Percentiles rank a stretch among this genome's conserved stretches.
phyloP scores from a whole-genome alignment of 352 stramenopile species.

The Sclerospora graminicola region DNA sequence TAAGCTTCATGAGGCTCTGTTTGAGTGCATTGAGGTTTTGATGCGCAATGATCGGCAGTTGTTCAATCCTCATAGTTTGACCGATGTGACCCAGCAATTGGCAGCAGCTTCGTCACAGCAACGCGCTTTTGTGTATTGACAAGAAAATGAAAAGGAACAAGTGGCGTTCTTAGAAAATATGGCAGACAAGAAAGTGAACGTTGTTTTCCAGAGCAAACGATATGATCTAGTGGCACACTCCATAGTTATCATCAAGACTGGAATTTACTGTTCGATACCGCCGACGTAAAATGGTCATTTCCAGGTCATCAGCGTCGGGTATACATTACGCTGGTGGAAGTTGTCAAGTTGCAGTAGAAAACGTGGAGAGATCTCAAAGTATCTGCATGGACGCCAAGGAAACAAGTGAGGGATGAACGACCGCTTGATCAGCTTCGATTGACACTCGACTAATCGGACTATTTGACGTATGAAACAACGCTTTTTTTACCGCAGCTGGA shows the following conservation, averaged over 20 bases:
- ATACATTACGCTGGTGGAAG: constrained; percentile 31
- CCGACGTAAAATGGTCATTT: constrained; percentile 38
- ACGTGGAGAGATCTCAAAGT: constrained; percentile 42
- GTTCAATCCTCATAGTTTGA: constrained; percentile 24
- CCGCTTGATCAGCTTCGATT: constrained; percentile 47
- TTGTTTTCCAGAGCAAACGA: constrained; percentile 24
- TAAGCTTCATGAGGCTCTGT: constrained; percentile 43
- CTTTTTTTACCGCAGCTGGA: constrained; percentile 15
- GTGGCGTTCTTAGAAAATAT: constrained; percentile 54
- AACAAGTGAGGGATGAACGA: constrained; percentile 22
- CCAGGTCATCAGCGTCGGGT: constrained; percentile 23
- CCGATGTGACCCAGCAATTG: neutral
- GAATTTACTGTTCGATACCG: constrained; percentile 42
- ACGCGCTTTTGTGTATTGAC: constrained; percentile 40
- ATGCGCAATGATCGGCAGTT: constrained; percentile 40
- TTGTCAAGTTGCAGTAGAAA: constrained; percentile 28
- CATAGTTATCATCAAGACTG: constrained; percentile 38
- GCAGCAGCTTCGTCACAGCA: constrained; percentile 14
- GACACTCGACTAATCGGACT: constrained; percentile 47
- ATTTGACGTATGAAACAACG: constrained; percentile 51
- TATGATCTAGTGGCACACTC: constrained; percentile 34
- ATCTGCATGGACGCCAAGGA: constrained; percentile 18
- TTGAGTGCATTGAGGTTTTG: constrained; percentile 44
- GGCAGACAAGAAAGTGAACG: constrained; percentile 12
- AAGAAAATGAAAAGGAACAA: constrained; percentile 8